These are phyloP conservation scores for Rhynchosporium secalis DNA, from an alignment of 2,329 filamentous ascomycete species.

Conservation along the genomic window DNA sequence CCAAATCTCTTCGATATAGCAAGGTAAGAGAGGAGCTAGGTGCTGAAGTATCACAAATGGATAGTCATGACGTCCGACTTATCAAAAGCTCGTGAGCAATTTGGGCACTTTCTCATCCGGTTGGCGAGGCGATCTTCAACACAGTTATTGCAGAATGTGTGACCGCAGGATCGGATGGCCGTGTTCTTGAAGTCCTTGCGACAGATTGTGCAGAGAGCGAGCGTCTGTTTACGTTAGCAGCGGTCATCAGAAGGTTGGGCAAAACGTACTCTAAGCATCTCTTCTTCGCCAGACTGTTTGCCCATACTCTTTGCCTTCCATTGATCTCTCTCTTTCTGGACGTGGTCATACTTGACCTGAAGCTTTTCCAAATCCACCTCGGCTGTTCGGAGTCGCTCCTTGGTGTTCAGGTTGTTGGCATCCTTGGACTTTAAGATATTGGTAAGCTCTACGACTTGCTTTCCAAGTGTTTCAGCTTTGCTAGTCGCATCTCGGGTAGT, in stretches of 20 bases:
- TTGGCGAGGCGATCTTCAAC: slow-evolving; percentile 87
- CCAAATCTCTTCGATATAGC: slow-evolving; percentile 16
- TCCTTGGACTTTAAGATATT: slow-evolving; percentile 77
- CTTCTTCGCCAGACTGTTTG: slow-evolving; percentile 79
- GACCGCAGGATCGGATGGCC: slow-evolving; percentile 88
- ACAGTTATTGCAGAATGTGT: slow-evolving; percentile 89
- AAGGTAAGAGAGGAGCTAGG: not conserved
- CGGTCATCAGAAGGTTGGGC: slow-evolving; percentile 23
- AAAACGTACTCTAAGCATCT: slow-evolving; percentile 77
- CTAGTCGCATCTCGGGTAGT: slow-evolving; percentile 69
- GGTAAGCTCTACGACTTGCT: slow-evolving; percentile 76
- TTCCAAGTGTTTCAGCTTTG: slow-evolving; percentile 68
- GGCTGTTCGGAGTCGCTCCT: slow-evolving; percentile 59
- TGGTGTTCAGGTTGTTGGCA: slow-evolving; percentile 50
- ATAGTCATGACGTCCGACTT: slow-evolving; percentile 83
- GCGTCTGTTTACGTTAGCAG: slow-evolving; percentile 53
- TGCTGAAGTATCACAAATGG: slow-evolving; percentile 47
- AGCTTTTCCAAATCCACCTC: slow-evolving; percentile 80
- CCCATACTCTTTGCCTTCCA: slow-evolving; percentile 83
- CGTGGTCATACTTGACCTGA: slow-evolving; percentile 73
- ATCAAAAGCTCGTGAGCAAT: slow-evolving; percentile 89
- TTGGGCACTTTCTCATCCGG: slow-evolving; percentile 91
- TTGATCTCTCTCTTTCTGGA: slow-evolving; percentile 78
- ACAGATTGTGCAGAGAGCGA: slow-evolving; percentile 90
- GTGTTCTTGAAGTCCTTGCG: slow-evolving; percentile 93